A percentile compares a stretch with the other conserved stretches of the same genome.
Conservation (phyloP, 1,139 yeast species). For the Zygosaccharomyces pseudobailii region DNA sequence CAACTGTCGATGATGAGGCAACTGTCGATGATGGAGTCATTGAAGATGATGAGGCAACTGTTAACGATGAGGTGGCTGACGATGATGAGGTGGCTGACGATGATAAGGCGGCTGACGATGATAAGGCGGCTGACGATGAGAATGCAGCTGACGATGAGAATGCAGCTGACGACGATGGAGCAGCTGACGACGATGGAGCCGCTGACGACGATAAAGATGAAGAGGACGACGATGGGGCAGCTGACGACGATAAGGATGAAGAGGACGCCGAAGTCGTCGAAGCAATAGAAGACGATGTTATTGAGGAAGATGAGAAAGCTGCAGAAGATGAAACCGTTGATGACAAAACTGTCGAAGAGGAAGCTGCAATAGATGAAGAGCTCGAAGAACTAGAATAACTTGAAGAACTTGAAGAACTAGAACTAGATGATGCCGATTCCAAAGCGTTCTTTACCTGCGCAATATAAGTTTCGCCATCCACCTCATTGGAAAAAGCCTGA, state of each 20-base stretch:
- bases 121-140: no score
- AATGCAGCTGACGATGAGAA: no score
- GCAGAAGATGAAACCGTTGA: neutral
- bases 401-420: no score
- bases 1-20: slow-evolving; percentile 1
- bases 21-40: slow-evolving; percentile 6
- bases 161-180: no score
- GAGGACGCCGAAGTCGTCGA: slow-evolving; percentile 2
- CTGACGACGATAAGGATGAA: neutral
- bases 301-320: slow-evolving; percentile 10
- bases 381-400: slow-evolving; percentile 10
- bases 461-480: slow-evolving; percentile 39
- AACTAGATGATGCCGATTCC: slow-evolving; percentile 11
- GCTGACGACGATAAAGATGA: no score
- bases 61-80: neutral
- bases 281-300: slow-evolving; percentile 13
- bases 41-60: slow-evolving; percentile 3
- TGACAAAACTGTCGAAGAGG: slow-evolving; percentile 4
- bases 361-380: slow-evolving; percentile 5
- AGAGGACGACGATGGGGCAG: neutral
- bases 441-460: slow-evolving; percentile 32
- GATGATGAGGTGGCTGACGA: no score
- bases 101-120: no score
- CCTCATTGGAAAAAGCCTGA: slow-evolving; percentile 58
- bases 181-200: no score